A percentile compares a stretch with the other conserved stretches of the same genome.
These are phyloP conservation scores for Candida awuae DNA, from an alignment of 805 yeast species.

Conservation along the genomic window DNA sequence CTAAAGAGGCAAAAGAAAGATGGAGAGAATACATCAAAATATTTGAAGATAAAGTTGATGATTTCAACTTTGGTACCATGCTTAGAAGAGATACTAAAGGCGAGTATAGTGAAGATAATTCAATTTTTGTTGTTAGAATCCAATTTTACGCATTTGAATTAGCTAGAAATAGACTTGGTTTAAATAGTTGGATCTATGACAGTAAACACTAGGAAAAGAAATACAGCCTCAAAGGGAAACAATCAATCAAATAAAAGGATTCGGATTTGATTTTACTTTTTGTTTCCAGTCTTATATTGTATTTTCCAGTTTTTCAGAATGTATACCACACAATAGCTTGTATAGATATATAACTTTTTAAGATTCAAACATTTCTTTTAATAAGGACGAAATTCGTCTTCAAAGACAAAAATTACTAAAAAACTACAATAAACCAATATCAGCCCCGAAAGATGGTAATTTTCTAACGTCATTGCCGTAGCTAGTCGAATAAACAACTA, in stretches of 20 bases:
- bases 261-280: too few species aligned
- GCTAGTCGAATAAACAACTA: constrained; percentile 17
- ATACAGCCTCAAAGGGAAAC: too few species aligned
- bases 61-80: constrained; percentile 92
- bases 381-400: too few species aligned
- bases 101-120: constrained; percentile 75
- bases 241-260: too few species aligned
- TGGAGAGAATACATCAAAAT: constrained; percentile 86
- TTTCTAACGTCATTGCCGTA: constrained; percentile 20
- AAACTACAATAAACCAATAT: constrained; percentile 4
- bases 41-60: constrained; percentile 75
- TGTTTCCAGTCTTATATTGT: not conserved
- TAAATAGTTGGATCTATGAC: constrained; percentile 79
- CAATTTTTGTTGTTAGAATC: constrained; percentile 85
- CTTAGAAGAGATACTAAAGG: constrained; percentile 63
- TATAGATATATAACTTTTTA: too few species aligned
- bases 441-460: constrained; percentile 23
- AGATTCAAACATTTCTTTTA: too few species aligned
- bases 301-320: too few species aligned
- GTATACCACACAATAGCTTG: too few species aligned
- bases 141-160: constrained; percentile 95
- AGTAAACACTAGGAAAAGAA: constrained; percentile 13
- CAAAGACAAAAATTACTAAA: not conserved
- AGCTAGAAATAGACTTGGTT: constrained; percentile 81
- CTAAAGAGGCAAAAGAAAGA: constrained; percentile 66